A percentile compares a stretch with the other conserved stretches of the same genome.
These are phyloP conservation scores for Trametes sanguinea DNA, from an alignment of 768 basidiomycete species.

Conservation along the genomic window DNA sequence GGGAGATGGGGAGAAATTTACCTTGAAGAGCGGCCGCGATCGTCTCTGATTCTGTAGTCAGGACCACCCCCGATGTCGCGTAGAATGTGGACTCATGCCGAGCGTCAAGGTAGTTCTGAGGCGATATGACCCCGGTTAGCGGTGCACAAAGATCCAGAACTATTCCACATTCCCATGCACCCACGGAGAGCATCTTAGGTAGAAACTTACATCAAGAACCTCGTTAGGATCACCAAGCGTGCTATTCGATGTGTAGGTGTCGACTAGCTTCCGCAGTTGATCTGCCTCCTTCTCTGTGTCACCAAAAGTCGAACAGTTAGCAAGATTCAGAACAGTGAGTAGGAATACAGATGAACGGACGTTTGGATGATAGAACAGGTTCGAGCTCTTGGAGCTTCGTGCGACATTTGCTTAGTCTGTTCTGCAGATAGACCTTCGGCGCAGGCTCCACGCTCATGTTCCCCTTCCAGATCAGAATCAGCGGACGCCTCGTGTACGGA, in stretches of 20 bases:
- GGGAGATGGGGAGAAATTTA: conserved; percentile 24
- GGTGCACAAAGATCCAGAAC: neutral
- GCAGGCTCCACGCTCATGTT: conserved; percentile 65
- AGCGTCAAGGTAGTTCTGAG: conserved; percentile 63
- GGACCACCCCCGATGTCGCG: conserved; percentile 53
- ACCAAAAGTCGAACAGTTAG: neutral
- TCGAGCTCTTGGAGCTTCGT: conserved; percentile 63
- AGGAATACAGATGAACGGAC: conserved; percentile 43
- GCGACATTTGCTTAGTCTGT: conserved; percentile 63
- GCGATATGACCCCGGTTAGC: neutral
- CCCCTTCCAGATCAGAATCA: conserved; percentile 38
- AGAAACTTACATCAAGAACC: conserved; percentile 25
- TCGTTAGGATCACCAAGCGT: conserved; percentile 56
- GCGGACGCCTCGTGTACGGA: neutral
- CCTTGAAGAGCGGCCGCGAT: conserved; percentile 66
- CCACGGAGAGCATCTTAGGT: neutral
- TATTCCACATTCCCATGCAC: conserved; percentile 25
- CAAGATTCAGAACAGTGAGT: neutral
- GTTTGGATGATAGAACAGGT: conserved; percentile 59
- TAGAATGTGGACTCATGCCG: conserved; percentile 60
- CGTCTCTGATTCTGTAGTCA: conserved; percentile 65
- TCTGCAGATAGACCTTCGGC: conserved; percentile 80
- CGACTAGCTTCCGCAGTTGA: conserved; percentile 48
- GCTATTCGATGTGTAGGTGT: conserved; percentile 49
- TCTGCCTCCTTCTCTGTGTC: conserved; percentile 55